Conservation (phyloP, 148 eudicot species). For the Beta vulgaris region DNA sequence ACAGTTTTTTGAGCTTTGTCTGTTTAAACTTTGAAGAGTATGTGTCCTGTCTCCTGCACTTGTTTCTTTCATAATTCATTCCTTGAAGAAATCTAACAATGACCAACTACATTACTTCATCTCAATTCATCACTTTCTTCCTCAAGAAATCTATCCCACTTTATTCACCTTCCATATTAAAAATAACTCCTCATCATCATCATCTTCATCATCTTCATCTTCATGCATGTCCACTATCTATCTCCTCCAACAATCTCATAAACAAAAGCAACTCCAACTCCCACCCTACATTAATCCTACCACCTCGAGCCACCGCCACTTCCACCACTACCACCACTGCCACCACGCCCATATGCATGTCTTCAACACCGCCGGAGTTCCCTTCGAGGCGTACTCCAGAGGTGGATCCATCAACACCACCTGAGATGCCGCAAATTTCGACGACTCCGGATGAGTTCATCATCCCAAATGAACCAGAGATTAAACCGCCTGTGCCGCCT, state of each 20-base stretch:
- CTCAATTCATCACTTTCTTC: conserved; percentile 6
- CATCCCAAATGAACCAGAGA: conserved; percentile 7
- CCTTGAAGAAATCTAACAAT: not conserved
- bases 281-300: not conserved
- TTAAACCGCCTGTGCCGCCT: conserved; percentile 3
- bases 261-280: too few species aligned
- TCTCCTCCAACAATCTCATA: not conserved
- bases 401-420: conserved; percentile 16
- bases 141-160: conserved; percentile 12
- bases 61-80: not conserved
- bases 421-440: conserved; percentile 12
- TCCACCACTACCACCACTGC: too few species aligned
- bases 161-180: not conserved
- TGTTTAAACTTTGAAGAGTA: too few species aligned
- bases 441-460: conserved; percentile 8
- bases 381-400: conserved; percentile 14
- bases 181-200: not conserved
- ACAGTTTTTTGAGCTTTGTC: not conserved
- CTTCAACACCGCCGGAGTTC: conserved; percentile 21
- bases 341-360: not conserved
- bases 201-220: not conserved
- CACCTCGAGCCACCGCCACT: not conserved
- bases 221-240: not conserved
- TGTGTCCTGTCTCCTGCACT: too few species aligned
- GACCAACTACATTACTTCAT: not conserved